Conservation (phyloP, 768 basidiomycete species). For the Calocera viscosa region DNA sequence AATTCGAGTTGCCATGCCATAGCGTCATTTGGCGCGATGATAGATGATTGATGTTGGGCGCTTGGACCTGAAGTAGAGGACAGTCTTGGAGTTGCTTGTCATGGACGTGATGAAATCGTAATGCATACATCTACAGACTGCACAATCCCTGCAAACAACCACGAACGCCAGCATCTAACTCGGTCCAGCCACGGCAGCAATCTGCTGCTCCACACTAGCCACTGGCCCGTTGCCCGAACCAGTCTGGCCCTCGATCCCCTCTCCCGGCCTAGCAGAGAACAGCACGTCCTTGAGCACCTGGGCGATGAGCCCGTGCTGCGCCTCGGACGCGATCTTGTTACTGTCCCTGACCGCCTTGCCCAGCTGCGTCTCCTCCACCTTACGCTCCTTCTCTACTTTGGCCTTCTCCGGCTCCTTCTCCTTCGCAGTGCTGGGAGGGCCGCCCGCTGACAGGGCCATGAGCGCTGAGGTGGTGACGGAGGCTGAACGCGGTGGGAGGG, state of each 20-base stretch:
- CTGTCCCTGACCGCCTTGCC: constrained; percentile 89
- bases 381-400: constrained; percentile 46
- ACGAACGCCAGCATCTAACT: not conserved
- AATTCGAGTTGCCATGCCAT: not conserved
- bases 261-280: constrained; percentile 33
- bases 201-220: not conserved
- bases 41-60: too few species aligned
- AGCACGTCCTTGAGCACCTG: constrained; percentile 89
- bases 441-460: constrained; percentile 10
- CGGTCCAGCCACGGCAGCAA: not conserved
- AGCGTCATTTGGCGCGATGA: not conserved
- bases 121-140: constrained; percentile 1
- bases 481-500: constrained; percentile 1
- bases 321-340: constrained; percentile 77
- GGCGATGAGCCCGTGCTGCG: constrained; percentile 84
- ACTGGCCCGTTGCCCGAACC: not conserved
- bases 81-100: too few species aligned
- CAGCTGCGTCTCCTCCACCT: constrained; percentile 79
- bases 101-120: not conserved
- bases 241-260: constrained; percentile 5
- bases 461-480: not conserved
- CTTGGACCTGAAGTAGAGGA: too few species aligned
- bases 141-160: not conserved
- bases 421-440: too few species aligned
- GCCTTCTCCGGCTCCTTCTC: constrained; percentile 11